Base-by-base conservation (phyloP, 2,329 filamentous ascomycete genomes). In the Orbilia blumenaviensis region DNA sequence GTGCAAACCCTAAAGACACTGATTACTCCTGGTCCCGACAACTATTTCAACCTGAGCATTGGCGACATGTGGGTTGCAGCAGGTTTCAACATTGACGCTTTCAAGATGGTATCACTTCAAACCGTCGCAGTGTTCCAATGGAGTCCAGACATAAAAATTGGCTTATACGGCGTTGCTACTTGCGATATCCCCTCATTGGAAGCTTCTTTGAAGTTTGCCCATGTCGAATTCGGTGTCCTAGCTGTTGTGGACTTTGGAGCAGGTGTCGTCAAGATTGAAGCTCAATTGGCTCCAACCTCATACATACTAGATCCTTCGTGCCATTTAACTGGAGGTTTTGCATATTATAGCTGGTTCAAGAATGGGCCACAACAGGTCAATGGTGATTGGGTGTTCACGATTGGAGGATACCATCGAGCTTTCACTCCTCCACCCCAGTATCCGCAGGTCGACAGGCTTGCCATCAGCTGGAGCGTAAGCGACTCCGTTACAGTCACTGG, bases 361-460 rank as follows among this genome's bases (percentile, higher is more conserved):
- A 64, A 52, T 25, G 44, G 8, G 9, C 16, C 41, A 10, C 9
- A 48, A 3, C 10, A 41, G 5, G 58, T 78, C n/a, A 68, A 78
- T 3, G 84, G 85, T 0, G 80, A 85, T 66, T 86, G 79, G 44
- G 84, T 86, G 23, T 83, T 85, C 58, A 83, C 82, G 1, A 52
- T 86, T 16, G 85, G 85, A 9, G 85, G 84, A 0, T 86, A 84
- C 73, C 84, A 86, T 71, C 79, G 74, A 3, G 79, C 81, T 0
- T 86, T 81, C 77, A 58, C 41, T 0, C n/a, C 14, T 0, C 84
- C 84, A 0, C 14, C 50, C 0, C 73, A 80, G 1, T 86, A 83
- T 36, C 84, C 85, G 0, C 78, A 77, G 0, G 82, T 83, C 0
- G 78, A 80, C 4, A 80, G 84, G 0, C 78, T 85, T 0, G 81